Percentiles rank a stretch among this genome's conserved stretches.
phyloP scores from a whole-genome alignment of 495 filamentous ascomycete species.

The Penicillium turbatum region DNA sequence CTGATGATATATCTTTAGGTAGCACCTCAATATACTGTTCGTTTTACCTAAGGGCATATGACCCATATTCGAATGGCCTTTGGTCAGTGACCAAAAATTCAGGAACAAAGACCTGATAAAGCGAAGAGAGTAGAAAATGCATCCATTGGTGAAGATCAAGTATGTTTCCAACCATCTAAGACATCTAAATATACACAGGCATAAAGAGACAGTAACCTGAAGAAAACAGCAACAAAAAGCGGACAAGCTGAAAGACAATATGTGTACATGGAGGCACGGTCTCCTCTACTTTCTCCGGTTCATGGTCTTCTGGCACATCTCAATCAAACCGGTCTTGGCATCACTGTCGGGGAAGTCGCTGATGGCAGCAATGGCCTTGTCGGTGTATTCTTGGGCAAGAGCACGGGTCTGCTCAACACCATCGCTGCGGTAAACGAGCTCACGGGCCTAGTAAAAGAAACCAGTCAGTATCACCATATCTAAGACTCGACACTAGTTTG shows the following conservation, averaged over 20 bases:
- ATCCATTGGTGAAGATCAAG: slow-evolving; percentile 3
- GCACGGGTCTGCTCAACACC: slow-evolving; percentile 87
- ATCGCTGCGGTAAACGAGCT: slow-evolving; percentile 74
- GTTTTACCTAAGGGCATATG: not conserved
- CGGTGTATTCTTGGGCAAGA: slow-evolving; percentile 83
- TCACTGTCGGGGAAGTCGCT: slow-evolving; percentile 81
- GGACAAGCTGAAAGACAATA: slow-evolving; percentile 15
- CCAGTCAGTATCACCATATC: not conserved
- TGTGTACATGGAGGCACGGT: slow-evolving; percentile 21
- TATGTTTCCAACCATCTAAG: slow-evolving; percentile 13
- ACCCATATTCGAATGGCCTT: too few species aligned
- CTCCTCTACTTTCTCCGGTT: slow-evolving; percentile 70
- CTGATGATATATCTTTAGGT: too few species aligned
- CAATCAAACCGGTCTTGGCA: slow-evolving; percentile 82
- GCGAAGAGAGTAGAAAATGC: not conserved
- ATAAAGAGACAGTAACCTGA: slow-evolving; percentile 8
- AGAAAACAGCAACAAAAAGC: slow-evolving; percentile 5
- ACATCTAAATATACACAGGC: slow-evolving; percentile 25
- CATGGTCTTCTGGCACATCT: slow-evolving; percentile 91
- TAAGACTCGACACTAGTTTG: not conserved
- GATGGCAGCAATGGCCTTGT: slow-evolving; percentile 82
- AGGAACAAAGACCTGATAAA: not conserved
- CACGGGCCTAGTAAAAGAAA: slow-evolving; percentile 60
- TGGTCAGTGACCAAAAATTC: not conserved
- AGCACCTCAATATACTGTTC: not conserved